Percentiles rank a stretch among this genome's conserved stretches.
phyloP scores from a whole-genome alignment of 2,329 filamentous ascomycete genomes.

The Phialophora macrospora region DNA sequence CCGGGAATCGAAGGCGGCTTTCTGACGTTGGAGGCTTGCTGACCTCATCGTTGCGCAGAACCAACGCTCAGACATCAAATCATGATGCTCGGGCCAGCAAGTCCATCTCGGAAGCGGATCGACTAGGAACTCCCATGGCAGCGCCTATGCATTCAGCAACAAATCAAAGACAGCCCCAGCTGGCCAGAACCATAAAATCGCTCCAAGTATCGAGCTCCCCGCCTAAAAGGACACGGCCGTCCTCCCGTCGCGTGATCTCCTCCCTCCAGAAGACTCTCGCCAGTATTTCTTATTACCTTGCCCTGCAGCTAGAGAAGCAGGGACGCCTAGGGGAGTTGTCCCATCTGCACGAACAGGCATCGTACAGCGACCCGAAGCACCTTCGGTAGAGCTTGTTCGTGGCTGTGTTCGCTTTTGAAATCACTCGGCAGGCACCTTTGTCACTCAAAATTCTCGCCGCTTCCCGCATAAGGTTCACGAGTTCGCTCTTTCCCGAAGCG shows the following conservation, averaged over 20 bases:
- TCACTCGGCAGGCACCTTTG: conserved; percentile 11
- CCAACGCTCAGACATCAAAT: conserved; percentile 16
- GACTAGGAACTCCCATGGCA: conserved; percentile 20
- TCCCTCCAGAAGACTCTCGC: conserved; percentile 11
- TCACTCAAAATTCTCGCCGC: conserved; percentile 10
- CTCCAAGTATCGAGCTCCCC: conserved; percentile 3
- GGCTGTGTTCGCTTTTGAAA: conserved; percentile 17
- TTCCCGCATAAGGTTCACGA: conserved; percentile 18
- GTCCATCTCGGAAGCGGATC: conserved; percentile 25
- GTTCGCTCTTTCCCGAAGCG: neutral
- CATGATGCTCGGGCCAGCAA: conserved; percentile 7
- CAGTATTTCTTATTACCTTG: conserved; percentile 1
- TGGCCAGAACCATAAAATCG: conserved; percentile 9
- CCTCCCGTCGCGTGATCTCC: conserved; percentile 22
- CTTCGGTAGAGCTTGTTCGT: conserved; percentile 2
- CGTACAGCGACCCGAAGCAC: conserved; percentile 5
- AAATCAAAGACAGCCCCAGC: conserved; percentile 9
- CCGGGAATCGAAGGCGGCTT: conserved; percentile 3
- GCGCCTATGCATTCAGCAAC: conserved; percentile 14
- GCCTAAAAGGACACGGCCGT: conserved; percentile 19
- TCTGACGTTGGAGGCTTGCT: conserved; percentile 32
- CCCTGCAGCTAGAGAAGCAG: conserved; percentile 4
- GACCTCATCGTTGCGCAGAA: conserved; percentile 32
- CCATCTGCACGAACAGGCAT: conserved; percentile 16
- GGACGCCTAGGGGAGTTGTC: neutral